Percentiles rank a stretch among this genome's conserved stretches.
phyloP scores from a whole-genome alignment of 2,329 filamentous ascomycete genomes.

The Pseudocercospora eumusae region DNA sequence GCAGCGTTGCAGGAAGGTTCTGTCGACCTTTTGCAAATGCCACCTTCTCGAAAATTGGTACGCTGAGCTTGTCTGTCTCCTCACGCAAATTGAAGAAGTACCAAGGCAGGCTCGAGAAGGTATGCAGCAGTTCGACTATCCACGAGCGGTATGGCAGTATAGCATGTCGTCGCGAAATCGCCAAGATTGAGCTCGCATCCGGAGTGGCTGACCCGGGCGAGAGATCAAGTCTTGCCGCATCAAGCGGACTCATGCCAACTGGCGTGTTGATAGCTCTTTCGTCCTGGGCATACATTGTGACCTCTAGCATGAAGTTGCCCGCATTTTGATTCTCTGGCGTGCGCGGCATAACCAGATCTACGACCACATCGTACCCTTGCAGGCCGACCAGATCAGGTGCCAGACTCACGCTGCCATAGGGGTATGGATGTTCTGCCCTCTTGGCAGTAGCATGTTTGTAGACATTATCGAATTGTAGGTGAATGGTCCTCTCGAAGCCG shows the following conservation, averaged over 20 bases:
- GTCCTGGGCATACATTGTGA: conserved; percentile 61
- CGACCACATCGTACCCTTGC: conserved; percentile 81
- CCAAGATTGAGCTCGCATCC: conserved; percentile 37
- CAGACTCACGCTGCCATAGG: conserved; percentile 56
- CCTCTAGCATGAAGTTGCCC: conserved; percentile 93
- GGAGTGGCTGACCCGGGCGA: conserved; percentile 20
- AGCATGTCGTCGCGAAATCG: conserved; percentile 67
- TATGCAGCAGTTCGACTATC: conserved; percentile 63
- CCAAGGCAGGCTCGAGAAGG: conserved; percentile 65
- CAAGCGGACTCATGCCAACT: conserved; percentile 20
- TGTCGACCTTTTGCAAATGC: conserved; percentile 60
- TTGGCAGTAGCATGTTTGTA: conserved; percentile 20
- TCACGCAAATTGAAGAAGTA: conserved; percentile 67
- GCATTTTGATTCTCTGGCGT: conserved; percentile 72
- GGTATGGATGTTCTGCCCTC: conserved; percentile 36
- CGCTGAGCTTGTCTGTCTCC: conserved; percentile 64
- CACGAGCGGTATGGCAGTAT: conserved; percentile 78
- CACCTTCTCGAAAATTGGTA: conserved; percentile 73
- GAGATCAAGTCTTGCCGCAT: conserved; percentile 24
- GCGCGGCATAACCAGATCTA: conserved; percentile 74
- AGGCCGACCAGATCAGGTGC: conserved; percentile 61
- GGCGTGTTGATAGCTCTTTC: conserved; percentile 6
- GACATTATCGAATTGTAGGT: conserved; percentile 65
- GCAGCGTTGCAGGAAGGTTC: conserved; percentile 56
- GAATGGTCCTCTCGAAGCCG: conserved; percentile 61